Base-by-base conservation (phyloP, 2,329 filamentous ascomycete species). In the Cercospora canescens region DNA sequence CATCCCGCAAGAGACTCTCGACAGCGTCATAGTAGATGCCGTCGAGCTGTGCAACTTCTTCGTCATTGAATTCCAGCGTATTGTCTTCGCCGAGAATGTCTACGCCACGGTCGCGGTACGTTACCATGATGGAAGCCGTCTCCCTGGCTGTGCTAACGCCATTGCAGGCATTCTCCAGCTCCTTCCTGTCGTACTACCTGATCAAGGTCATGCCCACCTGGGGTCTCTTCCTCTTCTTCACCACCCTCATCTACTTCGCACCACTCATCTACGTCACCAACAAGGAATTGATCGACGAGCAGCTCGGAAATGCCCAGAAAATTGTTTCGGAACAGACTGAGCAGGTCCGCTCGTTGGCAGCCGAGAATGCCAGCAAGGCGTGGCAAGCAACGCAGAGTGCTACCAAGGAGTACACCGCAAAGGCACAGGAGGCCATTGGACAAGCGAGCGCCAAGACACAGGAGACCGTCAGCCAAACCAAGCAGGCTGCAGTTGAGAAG, bases 11-110 rank as follows among this genome's bases (percentile, higher is more conserved):
- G 87, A 89, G 72, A 86, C 85, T 57, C 81, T 89, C 37, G 87
- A 89, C 76, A 85, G 83, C 65, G 78, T 87, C 24, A 79, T 88
- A 57, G 87, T 88, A 70, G 88, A 89, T 75, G 75, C 88, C 14
- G 86, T 88, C 76, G 87, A 89, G 79, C 80, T 90, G 62, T 82
- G 87, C 79, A 89, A 89, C 81, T 90, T 90, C 80, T 87, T 89
- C 78, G 83, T 89, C 71, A 88, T 90, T 69, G 88, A 90, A 76
- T 86, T 87, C 75, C 88, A 90, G 81, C 85, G 88, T 65, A 83
- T 89, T 69, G 76, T 89, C 66, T 90, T 89, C 72, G 87, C 86
- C 34, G 88, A 90, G 82, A 89, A 89, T 72, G 81, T 89, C 63
- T 82, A 84, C 66, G 85, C 84, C 66, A 89, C 87, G 14, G 77